Evolutionary conservation across 345 rosid species (phyloP).

Genomic region (Syzygium grande): DNA sequence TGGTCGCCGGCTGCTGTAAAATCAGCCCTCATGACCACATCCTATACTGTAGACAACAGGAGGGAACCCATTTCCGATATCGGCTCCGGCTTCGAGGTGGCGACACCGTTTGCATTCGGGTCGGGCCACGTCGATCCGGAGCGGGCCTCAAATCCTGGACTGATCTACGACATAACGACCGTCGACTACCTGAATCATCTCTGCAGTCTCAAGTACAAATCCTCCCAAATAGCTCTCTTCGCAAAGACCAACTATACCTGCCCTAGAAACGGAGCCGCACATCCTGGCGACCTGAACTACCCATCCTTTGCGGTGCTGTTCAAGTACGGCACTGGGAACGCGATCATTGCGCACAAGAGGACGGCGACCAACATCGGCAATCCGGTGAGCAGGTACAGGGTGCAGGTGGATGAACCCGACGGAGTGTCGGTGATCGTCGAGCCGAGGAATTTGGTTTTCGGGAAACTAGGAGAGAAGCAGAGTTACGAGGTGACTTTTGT

Average conservation of each 20-base stretch:
- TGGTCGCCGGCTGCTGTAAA: conserved; percentile 90
- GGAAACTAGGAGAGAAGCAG: conserved; percentile 32
- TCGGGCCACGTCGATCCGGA: conserved; percentile 57
- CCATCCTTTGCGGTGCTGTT: conserved; percentile 52
- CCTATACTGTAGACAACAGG: conserved; percentile 42
- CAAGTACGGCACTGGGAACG: background rate
- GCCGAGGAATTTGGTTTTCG: conserved; percentile 28
- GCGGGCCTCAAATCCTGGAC: conserved; percentile 45
- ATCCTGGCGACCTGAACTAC: conserved; percentile 42
- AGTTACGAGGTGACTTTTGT: conserved; percentile 46
- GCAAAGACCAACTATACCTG: conserved; percentile 18
- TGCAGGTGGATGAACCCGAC: conserved; percentile 24
- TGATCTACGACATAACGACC: conserved; percentile 32
- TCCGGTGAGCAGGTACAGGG: conserved; percentile 10
- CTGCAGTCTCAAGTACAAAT: conserved; percentile 38
- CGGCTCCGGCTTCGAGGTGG: conserved; percentile 4
- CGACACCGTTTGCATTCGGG: conserved; percentile 38
- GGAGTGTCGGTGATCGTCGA: conserved; percentile 25
- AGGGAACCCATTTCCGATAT: conserved; percentile 19
- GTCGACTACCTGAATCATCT: conserved; percentile 31
- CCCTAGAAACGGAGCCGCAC: background rate
- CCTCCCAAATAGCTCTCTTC: conserved; percentile 21
- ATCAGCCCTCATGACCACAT: conserved; percentile 86
- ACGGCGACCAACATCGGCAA: conserved; percentile 41
- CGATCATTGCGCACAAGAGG: conserved; percentile 16